Percentiles rank a stretch among this genome's conserved stretches.
phyloP scores from a whole-genome alignment of 177 flowering plant genomes.

The Tripterygium wilfordii region DNA sequence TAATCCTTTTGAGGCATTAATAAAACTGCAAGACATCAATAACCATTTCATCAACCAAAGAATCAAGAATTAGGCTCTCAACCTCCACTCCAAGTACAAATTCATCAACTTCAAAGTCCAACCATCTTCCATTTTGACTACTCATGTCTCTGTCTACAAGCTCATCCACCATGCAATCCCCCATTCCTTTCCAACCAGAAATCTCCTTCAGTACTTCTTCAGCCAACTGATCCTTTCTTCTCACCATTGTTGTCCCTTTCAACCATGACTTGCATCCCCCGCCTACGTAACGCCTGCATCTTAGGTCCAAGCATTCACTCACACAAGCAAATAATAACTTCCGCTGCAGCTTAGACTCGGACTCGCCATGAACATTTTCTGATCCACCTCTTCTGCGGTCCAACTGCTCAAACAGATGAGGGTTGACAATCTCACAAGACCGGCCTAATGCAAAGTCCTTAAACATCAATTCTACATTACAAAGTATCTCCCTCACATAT shows the following conservation, averaged over 20 bases:
- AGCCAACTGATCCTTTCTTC: constrained; percentile 52
- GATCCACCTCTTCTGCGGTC: constrained; percentile 36
- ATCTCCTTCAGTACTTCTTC: constrained; percentile 75
- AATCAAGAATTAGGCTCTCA: constrained; percentile 41
- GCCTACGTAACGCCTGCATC: constrained; percentile 42
- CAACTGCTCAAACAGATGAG: constrained; percentile 57
- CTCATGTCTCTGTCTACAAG: constrained; percentile 94
- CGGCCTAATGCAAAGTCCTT: constrained; percentile 53
- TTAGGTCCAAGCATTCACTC: constrained; percentile 62
- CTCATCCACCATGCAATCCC: constrained; percentile 81
- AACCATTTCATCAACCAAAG: constrained; percentile 69
- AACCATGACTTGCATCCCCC: constrained; percentile 61
- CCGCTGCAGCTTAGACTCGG: constrained; percentile 24
- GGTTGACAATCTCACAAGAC: constrained; percentile 46
- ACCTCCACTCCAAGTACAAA: constrained; percentile 55
- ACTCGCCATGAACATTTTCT: constrained; percentile 9
- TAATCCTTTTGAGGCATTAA: too few species aligned
- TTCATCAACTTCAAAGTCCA: constrained; percentile 60
- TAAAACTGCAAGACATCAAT: constrained; percentile 34
- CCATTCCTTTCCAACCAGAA: constrained; percentile 52
- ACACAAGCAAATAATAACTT: constrained; percentile 66
- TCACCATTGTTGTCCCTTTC: constrained; percentile 50
- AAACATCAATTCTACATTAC: constrained; percentile 46
- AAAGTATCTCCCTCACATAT: constrained; percentile 53
- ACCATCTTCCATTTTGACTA: constrained; percentile 63